Evolutionary conservation across 345 rosid genomes (phyloP), one percentile per base, ranked within the genome.

Genomic region (Anastatica hierochuntica): DNA sequence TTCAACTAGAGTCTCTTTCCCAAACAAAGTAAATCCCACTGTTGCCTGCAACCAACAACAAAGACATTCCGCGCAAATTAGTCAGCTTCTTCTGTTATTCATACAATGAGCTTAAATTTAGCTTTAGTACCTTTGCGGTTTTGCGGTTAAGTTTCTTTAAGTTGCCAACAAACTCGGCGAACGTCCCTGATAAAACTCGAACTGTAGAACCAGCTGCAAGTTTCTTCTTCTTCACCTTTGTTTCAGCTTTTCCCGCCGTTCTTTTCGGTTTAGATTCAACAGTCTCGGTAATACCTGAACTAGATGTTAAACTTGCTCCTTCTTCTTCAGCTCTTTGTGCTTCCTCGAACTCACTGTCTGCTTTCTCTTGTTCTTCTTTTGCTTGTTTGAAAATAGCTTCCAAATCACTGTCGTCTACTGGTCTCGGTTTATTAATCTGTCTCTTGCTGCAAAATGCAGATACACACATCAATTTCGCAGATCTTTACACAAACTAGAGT

Each of bases 1-100:
- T 41, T 90, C 98, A 31, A 82, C 89, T 19, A 82, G 60, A 38
- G 78, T 87, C 67, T 90, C 98, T 71, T 84, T 90, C 30, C 98
- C 95, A 58, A 90, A 84, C 47, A 87, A 67, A 13, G 87, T 77
- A 51, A 90, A 72, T 26, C 64, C 85, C 55, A 90, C 95, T 4
- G 92, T 90, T 64, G 80, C 96, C 98, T 87, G 82, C 72, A 79
- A n/a, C 43, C 33, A 40, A 33, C n/a, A 56, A 17, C 63, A 57
- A 49, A 33, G 42, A 58, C 11, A 57, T 49, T 42, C 27, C 18
- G 18, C 7, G 2, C 48, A 16, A 21, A 16, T 5, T 17, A 7
- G 10, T 27, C 34, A 51, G 11, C 14, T 21, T 51, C 3, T 14
- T 17, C n/a, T n/a, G n/a, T n/a, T n/a, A 21, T 4, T 41, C 51